phyloP scores from a whole-genome alignment of 768 basidiomycete species.

The Termitomyces sp. region DNA sequence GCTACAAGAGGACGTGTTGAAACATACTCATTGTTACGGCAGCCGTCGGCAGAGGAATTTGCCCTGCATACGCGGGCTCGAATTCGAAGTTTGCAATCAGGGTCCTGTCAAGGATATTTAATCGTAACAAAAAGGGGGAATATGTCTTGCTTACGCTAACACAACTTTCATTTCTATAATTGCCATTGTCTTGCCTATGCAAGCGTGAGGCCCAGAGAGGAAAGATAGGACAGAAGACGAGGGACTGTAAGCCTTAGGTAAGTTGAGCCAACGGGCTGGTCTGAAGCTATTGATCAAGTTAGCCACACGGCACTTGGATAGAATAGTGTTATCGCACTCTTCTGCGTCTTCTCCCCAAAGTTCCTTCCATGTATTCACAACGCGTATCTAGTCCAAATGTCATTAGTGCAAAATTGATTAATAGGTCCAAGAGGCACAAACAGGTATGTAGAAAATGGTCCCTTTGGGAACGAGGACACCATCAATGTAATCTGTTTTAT shows the following conservation, averaged over 20 bases:
- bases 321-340: slow-evolving; percentile 27
- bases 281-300: slow-evolving; percentile 30
- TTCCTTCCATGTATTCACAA: slow-evolving; percentile 45
- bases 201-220: slow-evolving; percentile 37
- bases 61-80: slow-evolving; percentile 36
- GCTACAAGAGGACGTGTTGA: background rate
- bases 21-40: slow-evolving; percentile 47
- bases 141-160: slow-evolving; percentile 22
- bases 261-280: slow-evolving; percentile 43
- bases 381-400: slow-evolving; percentile 34
- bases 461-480: slow-evolving; percentile 44
- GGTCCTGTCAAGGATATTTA: slow-evolving; percentile 17
- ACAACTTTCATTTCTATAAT: slow-evolving; percentile 42
- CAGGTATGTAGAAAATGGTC: slow-evolving; percentile 40
- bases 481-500: slow-evolving; percentile 38
- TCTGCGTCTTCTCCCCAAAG: slow-evolving; percentile 52
- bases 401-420: background rate
- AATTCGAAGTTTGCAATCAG: slow-evolving; percentile 43
- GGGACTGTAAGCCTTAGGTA: slow-evolving; percentile 30
- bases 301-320: background rate
- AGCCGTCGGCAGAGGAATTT: slow-evolving; percentile 36
- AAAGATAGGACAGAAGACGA: slow-evolving; percentile 37
- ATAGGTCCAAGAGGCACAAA: slow-evolving; percentile 12
- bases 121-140: background rate
- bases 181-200: slow-evolving; percentile 43